phyloP scores from a whole-genome alignment of 306 rosid species.

The Corylus heterophylla region DNA sequence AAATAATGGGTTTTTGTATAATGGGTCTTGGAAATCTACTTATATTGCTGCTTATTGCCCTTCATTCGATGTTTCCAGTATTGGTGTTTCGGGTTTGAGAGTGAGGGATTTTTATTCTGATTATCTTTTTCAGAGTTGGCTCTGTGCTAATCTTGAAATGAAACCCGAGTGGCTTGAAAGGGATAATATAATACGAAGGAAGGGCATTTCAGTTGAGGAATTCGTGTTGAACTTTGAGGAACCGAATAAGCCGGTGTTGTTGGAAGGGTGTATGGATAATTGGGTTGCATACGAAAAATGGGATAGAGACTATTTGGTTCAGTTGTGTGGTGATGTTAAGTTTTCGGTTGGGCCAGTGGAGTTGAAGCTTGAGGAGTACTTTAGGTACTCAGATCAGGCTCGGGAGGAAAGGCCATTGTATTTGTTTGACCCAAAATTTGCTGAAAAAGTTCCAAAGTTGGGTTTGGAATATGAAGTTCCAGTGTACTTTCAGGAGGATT shows the following conservation, averaged over 20 bases:
- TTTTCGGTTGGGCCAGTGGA: slow-evolving; percentile 84
- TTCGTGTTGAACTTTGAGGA: slow-evolving; percentile 71
- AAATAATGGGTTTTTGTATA: slow-evolving; percentile 50
- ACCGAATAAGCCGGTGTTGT: slow-evolving; percentile 72
- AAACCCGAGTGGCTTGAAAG: slow-evolving; percentile 86
- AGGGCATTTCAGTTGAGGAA: slow-evolving; percentile 79
- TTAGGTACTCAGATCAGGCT: slow-evolving; percentile 66
- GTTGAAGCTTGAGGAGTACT: slow-evolving; percentile 78
- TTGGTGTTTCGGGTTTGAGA: slow-evolving; percentile 39
- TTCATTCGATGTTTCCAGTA: slow-evolving; percentile 38
- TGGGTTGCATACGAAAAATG: slow-evolving; percentile 81
- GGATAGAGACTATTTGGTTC: slow-evolving; percentile 78
- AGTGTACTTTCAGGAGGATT: slow-evolving; percentile 71
- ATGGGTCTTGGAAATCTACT: slow-evolving; percentile 75
- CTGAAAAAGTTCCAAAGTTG: slow-evolving; percentile 73
- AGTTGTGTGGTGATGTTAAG: slow-evolving; percentile 59
- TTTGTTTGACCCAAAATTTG: slow-evolving; percentile 83
- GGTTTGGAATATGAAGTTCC: slow-evolving; percentile 78
- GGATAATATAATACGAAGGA: slow-evolving; percentile 68
- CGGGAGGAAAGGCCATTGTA: slow-evolving; percentile 89
- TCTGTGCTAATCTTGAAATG: slow-evolving; percentile 95
- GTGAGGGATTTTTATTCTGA: slow-evolving; percentile 91
- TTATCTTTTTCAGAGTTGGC: slow-evolving; percentile 95
- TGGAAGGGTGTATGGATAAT: slow-evolving; percentile 86
- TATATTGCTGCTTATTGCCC: slow-evolving; percentile 56